Evolutionary conservation across 768 basidiomycete species (phyloP).

Genomic region (Russula foetens): DNA sequence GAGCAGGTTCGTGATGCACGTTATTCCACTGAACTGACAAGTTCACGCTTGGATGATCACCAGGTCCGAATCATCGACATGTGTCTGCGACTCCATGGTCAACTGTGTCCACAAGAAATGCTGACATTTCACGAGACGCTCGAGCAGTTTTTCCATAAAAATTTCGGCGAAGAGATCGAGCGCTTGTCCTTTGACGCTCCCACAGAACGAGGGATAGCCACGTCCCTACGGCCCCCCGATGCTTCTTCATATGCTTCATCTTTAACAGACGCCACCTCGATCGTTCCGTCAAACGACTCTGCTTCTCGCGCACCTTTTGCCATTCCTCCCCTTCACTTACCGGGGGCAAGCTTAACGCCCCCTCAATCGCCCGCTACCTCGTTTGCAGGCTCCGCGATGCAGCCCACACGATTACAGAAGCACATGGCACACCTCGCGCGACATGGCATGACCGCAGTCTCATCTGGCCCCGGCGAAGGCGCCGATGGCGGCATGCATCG

Average conservation of each 20-base stretch:
- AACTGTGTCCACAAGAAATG: conserved; percentile 81
- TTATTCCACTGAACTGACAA: background rate
- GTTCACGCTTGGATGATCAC: background rate
- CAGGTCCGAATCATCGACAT: conserved; percentile 75
- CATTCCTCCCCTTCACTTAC: conserved; percentile 47
- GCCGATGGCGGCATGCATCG: conserved; percentile 24
- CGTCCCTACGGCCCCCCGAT: conserved; percentile 7
- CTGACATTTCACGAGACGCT: conserved; percentile 88
- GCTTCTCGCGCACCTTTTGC: conserved; percentile 28
- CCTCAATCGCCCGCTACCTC: conserved; percentile 28
- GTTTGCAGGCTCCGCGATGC: conserved; percentile 33
- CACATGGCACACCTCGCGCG: conserved; percentile 75
- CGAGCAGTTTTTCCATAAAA: conserved; percentile 76
- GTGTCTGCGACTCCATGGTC: conserved; percentile 76
- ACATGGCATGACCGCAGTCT: conserved; percentile 76
- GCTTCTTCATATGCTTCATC: conserved; percentile 14
- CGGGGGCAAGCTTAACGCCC: conserved; percentile 37
- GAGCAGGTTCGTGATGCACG: conserved; percentile 53
- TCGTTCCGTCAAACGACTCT: conserved; percentile 31
- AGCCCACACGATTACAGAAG: conserved; percentile 60
- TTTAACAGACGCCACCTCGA: conserved; percentile 32
- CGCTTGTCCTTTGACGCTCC: conserved; percentile 53
- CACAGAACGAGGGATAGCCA: conserved; percentile 34
- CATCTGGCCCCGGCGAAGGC: conserved; percentile 64
- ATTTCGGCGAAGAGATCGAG: conserved; percentile 75